These are phyloP conservation scores for Syzygium grande DNA, from an alignment of 345 rosid genomes.

Conservation along the genomic window DNA sequence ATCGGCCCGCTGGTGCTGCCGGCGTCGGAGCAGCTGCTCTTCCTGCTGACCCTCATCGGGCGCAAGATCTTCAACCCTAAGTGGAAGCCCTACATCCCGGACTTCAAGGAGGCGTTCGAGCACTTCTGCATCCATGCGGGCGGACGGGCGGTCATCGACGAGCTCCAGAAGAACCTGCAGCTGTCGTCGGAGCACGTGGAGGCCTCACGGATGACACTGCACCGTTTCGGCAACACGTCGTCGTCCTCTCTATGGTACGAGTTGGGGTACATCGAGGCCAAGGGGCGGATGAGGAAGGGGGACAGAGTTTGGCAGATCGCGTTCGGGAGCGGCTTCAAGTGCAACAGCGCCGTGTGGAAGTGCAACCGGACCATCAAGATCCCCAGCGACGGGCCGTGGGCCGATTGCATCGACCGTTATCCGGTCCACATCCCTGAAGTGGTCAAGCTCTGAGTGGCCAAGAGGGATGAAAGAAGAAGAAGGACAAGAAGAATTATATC, in stretches of 20 bases:
- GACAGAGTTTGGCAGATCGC: constrained; percentile 81
- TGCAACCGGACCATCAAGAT: constrained; percentile 59
- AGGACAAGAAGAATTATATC: background rate
- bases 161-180: constrained; percentile 66
- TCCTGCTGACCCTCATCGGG: constrained; percentile 45
- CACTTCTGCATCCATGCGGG: constrained; percentile 96
- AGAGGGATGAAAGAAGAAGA: background rate
- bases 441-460: constrained; percentile 39
- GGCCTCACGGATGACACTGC: constrained; percentile 80
- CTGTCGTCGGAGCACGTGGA: constrained; percentile 66
- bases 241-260: constrained; percentile 88
- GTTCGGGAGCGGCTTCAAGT: constrained; percentile 89
- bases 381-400: constrained; percentile 57
- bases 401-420: constrained; percentile 59
- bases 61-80: constrained; percentile 57
- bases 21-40: constrained; percentile 69
- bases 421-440: constrained; percentile 78
- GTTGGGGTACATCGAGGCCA: constrained; percentile 60
- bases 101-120: constrained; percentile 83
- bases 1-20: constrained; percentile 74
- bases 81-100: constrained; percentile 75
- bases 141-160: constrained; percentile 84
- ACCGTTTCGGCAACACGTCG: constrained; percentile 82
- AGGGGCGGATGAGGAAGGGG: constrained; percentile 69
- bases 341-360: constrained; percentile 91